Base-by-base conservation (phyloP, 2,329 filamentous ascomycete genomes). In the Lachnellula cervina region DNA sequence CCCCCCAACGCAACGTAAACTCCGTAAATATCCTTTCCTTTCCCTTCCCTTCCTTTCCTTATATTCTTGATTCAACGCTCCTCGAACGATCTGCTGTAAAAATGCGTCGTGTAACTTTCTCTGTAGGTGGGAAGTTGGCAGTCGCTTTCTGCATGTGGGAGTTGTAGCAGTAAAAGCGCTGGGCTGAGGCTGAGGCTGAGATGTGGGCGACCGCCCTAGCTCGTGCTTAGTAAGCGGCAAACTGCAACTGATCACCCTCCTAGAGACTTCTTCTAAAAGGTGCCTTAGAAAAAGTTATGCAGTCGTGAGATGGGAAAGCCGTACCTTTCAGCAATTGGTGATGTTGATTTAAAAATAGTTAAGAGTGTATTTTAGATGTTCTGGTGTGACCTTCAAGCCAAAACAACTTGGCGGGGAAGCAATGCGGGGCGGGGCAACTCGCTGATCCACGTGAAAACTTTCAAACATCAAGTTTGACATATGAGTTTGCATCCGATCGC, bases 111-210 rank as follows among this genome's bases (percentile, higher is more conserved):
- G 58, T 42, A 57, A 14, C 47, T 54, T 60, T 59, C 45, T 54
- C 49, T 59, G 55, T 55, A 40, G 55, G 44, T 46, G 46, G 28
- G 51, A 52, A 34, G 43, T 53, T 44, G 56, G 57, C 47, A 52
- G 52, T 57, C 25, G 57, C 57, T 45, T 58, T 63, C 56, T 55
- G 59, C 57, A 62, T 16, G 37, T 40, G 16, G 34, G 56, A 62
- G 62, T 63, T 67, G 66, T 64, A 65, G 54, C 53, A 57, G 60
- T 52, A 54, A 66, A 58, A 45, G 59, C 25, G 51, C 52, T 58
- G 60, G 57, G 57, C 54, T 57, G 58, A 14, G 61, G 64, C 62
- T 63, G 63, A 61, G 57, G 58, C 57, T 54, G 37, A 17, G 64
- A 63, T 62, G 62, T 63, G 57, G 58, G 56, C 52, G 8, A 11